Evolutionary conservation across 768 basidiomycete genomes (phyloP), one percentile per base, ranked within the genome.

Genomic region (Leccinum aurantiacum): DNA sequence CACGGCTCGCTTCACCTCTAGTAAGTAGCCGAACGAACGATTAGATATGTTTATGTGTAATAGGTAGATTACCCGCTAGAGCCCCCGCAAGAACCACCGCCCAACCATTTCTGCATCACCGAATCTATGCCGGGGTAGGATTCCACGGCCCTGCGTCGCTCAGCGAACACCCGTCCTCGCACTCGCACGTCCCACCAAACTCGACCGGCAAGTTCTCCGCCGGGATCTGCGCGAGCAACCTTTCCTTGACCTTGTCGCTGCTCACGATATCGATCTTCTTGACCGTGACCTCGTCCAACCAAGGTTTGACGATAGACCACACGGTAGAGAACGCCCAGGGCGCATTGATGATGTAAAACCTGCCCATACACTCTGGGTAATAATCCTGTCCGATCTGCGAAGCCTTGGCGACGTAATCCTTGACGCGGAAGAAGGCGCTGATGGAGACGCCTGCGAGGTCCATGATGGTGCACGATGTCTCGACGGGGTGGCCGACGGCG

Each of bases 261-360:
- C 91, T 86, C 55, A 97, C 71, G 71, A 99, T 95, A 64, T 89
- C 85, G 71, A 99, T 95, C 85, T 99, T 98, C 62, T 82, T 82
- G 54, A 96, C 94, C 29, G 96, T 99, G 27, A 95, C 97, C 66
- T 88, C 87, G 75, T 98, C 96, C 67, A 99, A 79, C 93, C 93
- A 98, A 3, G 86, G 87, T 79, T 93, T 96, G 79, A 98, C 84
- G 64, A 95, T 72, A 19, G 78, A 71, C 95, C 95, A 99, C 22
- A 96, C 90, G 41, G 89, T 83, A 54, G 84, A 83, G 79, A 99
- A 99, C 54, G 86, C 82, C 87, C 90, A 98, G 0, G 96, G 96
- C 0, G 93, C 91, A 70, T 98, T 98, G 83, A 97, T 91, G 82
- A 98, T 95, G 81, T 92, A 99, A 80, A 99, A 98, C 72, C 91